Base-by-base conservation (phyloP, 768 basidiomycete genomes). In the Panaeolus cyanescens region DNA sequence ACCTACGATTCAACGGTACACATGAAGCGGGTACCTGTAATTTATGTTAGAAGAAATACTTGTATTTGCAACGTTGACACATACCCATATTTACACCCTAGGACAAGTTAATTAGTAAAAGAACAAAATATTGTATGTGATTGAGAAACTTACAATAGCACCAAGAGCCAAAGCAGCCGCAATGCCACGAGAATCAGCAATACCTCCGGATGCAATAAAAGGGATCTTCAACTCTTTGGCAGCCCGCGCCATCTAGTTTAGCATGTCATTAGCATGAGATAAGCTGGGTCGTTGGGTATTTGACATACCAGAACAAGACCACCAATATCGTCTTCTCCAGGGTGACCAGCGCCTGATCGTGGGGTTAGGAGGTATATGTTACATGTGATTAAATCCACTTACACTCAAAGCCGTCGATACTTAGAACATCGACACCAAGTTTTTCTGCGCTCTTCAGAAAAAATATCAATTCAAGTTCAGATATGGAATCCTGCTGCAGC, bases 331-430 rank as follows among this genome's bases (percentile, higher is more conserved):
- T 96, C 92, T 70, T 97, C 96, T 63, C 96, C 96, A 17, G 94
- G 94, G 73, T 95, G 93, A 25, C 95, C 95, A 31, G 94, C 95
- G 70, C 93, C 92, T 94, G 68, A 15, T 39, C 60, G 62, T 67
- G 50, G 8, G 6, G 37, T 55, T 54, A 63, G 62, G 42, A 56
- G 55, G 40, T 56, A 58, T n/a, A n/a, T n/a, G 22, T 54, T 36
- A 12, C 4, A 54, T 10, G 25, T 28, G 10, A 33, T 55, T 37
- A 30, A 57, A 34, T 34, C 60, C 30, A 55, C 84, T 40, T 62
- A 92, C 93, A 96, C 80, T 96, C 94, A 62, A 96, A 92, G 0
- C 95, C 93, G 61, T 96, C 95, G 30, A 96, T 95, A 64, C 92
- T 93, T 28, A 96, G 67, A 30, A 92, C 77, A 74, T 96, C 94